A percentile compares a stretch with the other conserved stretches of the same genome.
These are phyloP conservation scores for Pterula multifida DNA, from an alignment of 1,284 basidiomycete species.

Conservation along the genomic window DNA sequence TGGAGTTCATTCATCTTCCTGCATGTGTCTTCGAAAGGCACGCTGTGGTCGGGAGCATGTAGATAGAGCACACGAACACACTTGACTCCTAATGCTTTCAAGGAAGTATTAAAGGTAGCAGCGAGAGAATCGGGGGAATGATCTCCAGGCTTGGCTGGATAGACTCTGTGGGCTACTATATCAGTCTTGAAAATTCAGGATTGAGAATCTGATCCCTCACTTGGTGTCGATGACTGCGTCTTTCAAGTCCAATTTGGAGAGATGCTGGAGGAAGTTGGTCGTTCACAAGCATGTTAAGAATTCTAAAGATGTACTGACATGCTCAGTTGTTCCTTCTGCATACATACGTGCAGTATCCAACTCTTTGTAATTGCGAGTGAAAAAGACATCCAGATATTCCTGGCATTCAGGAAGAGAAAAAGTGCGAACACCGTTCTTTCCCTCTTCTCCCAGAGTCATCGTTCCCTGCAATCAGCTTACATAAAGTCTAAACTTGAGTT, in stretches of 20 bases:
- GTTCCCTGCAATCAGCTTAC: constrained; percentile 26
- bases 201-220: constrained; percentile 14
- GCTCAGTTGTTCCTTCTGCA: constrained; percentile 37
- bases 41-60: constrained; percentile 35
- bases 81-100: constrained; percentile 21
- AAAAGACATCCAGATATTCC: constrained; percentile 33
- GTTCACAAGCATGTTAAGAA: not conserved
- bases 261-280: constrained; percentile 16
- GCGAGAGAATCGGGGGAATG: constrained; percentile 25
- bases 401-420: constrained; percentile 26
- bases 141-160: constrained; percentile 27
- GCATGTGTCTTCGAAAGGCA: constrained; percentile 32
- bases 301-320: constrained; percentile 17
- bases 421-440: constrained; percentile 29
- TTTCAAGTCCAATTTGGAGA: constrained; percentile 30
- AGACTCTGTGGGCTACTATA: constrained; percentile 20
- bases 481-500: constrained; percentile 1
- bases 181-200: not conserved
- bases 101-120: constrained; percentile 24
- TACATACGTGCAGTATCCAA: constrained; percentile 40
- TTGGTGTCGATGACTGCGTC: constrained; percentile 38
- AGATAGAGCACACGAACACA: constrained; percentile 34
- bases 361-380: constrained; percentile 29
- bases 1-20: constrained; percentile 30
- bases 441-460: constrained; percentile 34